Base-by-base conservation (phyloP, 2,329 filamentous ascomycete genomes). In the Zarea fungicola region DNA sequence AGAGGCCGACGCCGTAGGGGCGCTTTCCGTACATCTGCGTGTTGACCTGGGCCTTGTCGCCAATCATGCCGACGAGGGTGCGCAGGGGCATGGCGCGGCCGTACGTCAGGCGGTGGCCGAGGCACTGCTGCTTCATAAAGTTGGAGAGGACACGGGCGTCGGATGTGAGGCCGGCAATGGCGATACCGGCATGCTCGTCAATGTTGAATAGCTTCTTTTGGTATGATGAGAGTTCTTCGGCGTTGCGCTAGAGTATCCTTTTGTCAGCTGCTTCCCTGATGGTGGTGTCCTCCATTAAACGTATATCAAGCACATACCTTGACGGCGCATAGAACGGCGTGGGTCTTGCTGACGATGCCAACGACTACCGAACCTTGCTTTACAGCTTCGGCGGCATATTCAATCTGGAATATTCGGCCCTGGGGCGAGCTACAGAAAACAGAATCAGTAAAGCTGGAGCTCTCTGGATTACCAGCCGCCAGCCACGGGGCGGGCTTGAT, bases 61-160 rank as follows among this genome's bases (percentile, higher is more conserved):
- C 92, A 65, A 99, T 96, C 71, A 92, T 86, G 56, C 84, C 80
- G 58, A 96, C 91, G 61, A 97, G 89, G 55, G 87, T 86, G 63
- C 89, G 85, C 65, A 97, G 77, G 26, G 90, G 89, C 66, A 99
- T 93, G 58, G 91, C 84, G 58, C 93, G 91, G 72, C 89, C 92
- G 76, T 96, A 97, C 50, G 90, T 96, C 61, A 99, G 85, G 69
- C 92, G 90, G 62, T 93, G 92, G 63, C 89, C 87, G 63, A 99
- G 89, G 55, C 89, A 95, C 75, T 97, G 93, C 74, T 96, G 90
- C 78, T 96, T 97, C 92, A 99, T 97, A 78, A 96, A 99, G 82
- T 99, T 99, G 78, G 91, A 96, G 61, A 99, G 90, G 61, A 99
- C 93, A 64, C 93, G 93, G 65, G 92, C 93, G 71, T 99, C 93